Evolutionary conservation across 345 rosid species (phyloP), one percentile per base, ranked within the genome.

Genomic region (Brassica carinata): DNA sequence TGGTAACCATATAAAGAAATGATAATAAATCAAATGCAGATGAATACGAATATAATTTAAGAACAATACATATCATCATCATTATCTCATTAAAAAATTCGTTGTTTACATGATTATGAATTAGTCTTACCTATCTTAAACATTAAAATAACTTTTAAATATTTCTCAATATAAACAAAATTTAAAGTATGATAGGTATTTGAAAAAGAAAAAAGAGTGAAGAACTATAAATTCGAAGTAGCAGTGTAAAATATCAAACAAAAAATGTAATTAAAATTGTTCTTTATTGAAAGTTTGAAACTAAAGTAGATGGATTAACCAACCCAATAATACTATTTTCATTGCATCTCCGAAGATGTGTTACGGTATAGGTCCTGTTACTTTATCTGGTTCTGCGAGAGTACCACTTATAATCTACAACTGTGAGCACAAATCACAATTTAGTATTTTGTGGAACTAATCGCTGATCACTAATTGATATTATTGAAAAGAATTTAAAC

Each of bases 1-100:
- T 72, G 17, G 26, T 72, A 59, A 61, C 68, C 38, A 73, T 38
- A 10, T 61, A 38, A 72, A 26, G 38, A 73, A 36, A 33, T 4
- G 1, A 19, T 36, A 72, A 61, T 36, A 23, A 38, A 72, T 59
- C 4, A 59, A 36, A 34, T 33, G 75, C 34, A 23, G 51, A 58
- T 59, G 13, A 34, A 8, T 36, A 65, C 67, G 48, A 62, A 73
- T 73, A 27, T 36, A 36, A 40, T 69, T 10, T 15, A 63, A 15
- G 15, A n/a, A 40, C 30, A 38, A 13, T 38, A 40, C 5, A n/a
- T 30, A 45, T 29, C 33, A 72, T 57, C 5, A 29, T 57, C 5
- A 29, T 51, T 30, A n/a, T 55, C 8, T 34, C 15, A 18, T 15
- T 51, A 55, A 23, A 8, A 45, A 63, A 9, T n/a, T 30, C n/a